Evolutionary conservation across 768 basidiomycete genomes (phyloP), one percentile per base, ranked within the genome.

Genomic region (Tephrocybe rancida): DNA sequence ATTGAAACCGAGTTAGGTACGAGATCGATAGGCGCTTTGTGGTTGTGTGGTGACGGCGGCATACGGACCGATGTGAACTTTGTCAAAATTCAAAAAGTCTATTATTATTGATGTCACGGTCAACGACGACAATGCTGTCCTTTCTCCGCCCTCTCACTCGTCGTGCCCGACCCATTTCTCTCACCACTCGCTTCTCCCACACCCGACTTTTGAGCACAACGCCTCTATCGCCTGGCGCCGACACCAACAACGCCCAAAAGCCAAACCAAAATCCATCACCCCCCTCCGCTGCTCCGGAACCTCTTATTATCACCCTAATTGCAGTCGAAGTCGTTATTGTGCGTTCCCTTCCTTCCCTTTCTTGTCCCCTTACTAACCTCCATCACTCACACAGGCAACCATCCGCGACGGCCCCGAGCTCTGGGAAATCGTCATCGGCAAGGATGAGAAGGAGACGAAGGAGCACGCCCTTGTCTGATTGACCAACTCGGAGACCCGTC

Each of bases 271-370:
- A 65, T 84, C 86, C 16, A 81, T 85, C 5, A 92, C 92, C 3
- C 82, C 91, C 1, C 80, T 93, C 3, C 82, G 94, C 41, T 84
- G 93, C 42, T 82, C 92, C 6, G 90, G 96, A 98, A 71, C 76
- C 96, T 4, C 89, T 98, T 57, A 98, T 98, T 66, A 98, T 98
- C 59, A 80, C 84, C 1, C 86, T 98, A 44, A 97, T 98, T 63
- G 92, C 95, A 0, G 92, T 97, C 10, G 94, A 96, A 69, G 93
- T 95, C 18, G 77, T 93, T 61, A 89, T 97, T 45, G 94, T 95
- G 63, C 66, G 86, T 73, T 29, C 29, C 29, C 14, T n/a, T 24
- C 30, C 22, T 29, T 32, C 1, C 13, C 37, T 16, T 43, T 8
- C 5, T 29, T 19, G n/a, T 5, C 30, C 13, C 27, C 56, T 55